phyloP scores from a whole-genome alignment of 768 basidiomycete species.

The Boletus rubescentipes region DNA sequence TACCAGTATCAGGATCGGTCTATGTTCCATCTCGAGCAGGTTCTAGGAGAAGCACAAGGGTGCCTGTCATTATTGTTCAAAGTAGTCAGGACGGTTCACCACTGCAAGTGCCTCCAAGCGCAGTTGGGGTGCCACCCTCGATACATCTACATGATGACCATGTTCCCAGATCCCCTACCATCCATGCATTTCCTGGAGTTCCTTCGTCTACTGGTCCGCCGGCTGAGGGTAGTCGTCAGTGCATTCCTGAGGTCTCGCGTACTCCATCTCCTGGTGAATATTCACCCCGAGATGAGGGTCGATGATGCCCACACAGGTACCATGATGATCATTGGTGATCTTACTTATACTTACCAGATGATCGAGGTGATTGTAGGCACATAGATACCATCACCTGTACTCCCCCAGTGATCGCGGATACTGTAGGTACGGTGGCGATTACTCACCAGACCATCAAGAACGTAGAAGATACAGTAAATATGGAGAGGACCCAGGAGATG shows the following conservation, averaged over 20 bases:
- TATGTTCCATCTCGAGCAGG: conserved; percentile 15
- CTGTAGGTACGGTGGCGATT: conserved; percentile 3
- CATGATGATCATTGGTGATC: conserved; percentile 18
- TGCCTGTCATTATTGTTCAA: conserved; percentile 17
- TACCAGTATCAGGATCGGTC: conserved; percentile 6
- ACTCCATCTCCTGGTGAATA: conserved; percentile 6
- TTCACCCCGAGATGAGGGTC: background rate
- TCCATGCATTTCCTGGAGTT: conserved; percentile 21
- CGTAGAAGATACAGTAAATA: background rate
- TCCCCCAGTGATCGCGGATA: conserved; percentile 19
- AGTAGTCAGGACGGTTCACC: conserved; percentile 23
- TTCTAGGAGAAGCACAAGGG: conserved; percentile 16
- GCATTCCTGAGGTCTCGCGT: conserved; percentile 4
- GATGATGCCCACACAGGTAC: background rate
- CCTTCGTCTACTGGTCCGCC: conserved; percentile 2
- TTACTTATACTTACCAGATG: conserved; percentile 24
- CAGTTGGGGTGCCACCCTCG: conserved; percentile 15
- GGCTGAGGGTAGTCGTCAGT: background rate
- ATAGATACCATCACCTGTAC: conserved; percentile 10
- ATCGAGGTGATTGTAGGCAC: conserved; percentile 1
- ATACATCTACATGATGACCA: conserved; percentile 6
- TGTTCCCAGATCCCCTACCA: conserved; percentile 25
- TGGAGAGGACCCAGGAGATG: conserved; percentile 8
- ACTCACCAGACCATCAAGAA: conserved; percentile 15
- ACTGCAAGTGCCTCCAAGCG: conserved; percentile 16